These are phyloP conservation scores for Stemphylium lycopersici DNA, from an alignment of 2,329 filamentous ascomycete species.

Conservation along the genomic window DNA sequence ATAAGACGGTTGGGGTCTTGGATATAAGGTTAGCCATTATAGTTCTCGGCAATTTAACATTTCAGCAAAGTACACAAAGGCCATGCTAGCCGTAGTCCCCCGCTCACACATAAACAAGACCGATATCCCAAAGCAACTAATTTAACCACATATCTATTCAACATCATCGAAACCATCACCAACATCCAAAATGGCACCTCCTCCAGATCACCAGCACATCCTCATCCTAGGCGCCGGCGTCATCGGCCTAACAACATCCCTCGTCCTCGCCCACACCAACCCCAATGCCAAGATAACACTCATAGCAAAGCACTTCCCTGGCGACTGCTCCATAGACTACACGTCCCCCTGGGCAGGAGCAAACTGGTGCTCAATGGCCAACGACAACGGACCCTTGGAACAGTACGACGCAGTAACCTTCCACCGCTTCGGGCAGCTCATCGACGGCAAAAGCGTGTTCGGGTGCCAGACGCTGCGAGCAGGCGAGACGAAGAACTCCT, in stretches of 20 bases:
- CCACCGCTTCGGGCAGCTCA: slow-evolving; percentile 33
- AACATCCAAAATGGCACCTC: slow-evolving; percentile 16
- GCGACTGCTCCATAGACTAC: slow-evolving; percentile 91
- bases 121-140: too few species aligned
- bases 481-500: slow-evolving; percentile 11
- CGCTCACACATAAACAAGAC: too few species aligned
- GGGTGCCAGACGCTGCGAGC: slow-evolving; percentile 19
- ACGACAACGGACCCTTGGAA: slow-evolving; percentile 42
- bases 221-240: slow-evolving; percentile 63
- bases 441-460: slow-evolving; percentile 30
- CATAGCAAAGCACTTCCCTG: slow-evolving; percentile 87
- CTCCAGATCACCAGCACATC: slow-evolving; percentile 22
- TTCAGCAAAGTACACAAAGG: too few species aligned
- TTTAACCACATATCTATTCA: too few species aligned
- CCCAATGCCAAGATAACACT: slow-evolving; percentile 68
- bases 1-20: not conserved
- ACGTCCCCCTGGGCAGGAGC: slow-evolving; percentile 88
- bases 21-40: not conserved
- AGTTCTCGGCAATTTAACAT: not conserved
- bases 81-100: too few species aligned
- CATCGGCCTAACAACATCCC: slow-evolving; percentile 68
- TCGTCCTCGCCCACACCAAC: slow-evolving; percentile 62
- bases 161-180: not conserved
- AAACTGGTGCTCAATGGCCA: slow-evolving; percentile 69
- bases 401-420: slow-evolving; percentile 43